These are phyloP conservation scores for Trichoderma polysporum DNA, from an alignment of 2,329 filamentous ascomycete species.

Conservation along the genomic window DNA sequence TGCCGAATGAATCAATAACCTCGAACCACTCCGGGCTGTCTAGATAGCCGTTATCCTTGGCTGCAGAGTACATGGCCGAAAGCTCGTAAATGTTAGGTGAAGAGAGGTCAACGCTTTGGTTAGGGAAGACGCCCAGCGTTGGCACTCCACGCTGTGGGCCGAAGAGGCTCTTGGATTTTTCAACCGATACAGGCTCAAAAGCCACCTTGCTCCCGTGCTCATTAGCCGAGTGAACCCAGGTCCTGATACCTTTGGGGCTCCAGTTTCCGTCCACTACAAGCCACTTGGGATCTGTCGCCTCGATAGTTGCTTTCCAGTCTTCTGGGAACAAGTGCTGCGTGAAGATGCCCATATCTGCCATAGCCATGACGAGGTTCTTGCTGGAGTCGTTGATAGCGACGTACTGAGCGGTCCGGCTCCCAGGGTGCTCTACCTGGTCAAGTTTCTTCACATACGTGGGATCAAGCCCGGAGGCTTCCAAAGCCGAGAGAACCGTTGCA, in stretches of 20 bases:
- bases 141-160: conserved; percentile 39
- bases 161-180: conserved; percentile 74
- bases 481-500: conserved; percentile 64
- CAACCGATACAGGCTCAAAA: conserved; percentile 85
- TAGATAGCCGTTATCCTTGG: conserved; percentile 65
- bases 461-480: conserved; percentile 64
- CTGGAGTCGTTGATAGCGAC: conserved; percentile 81
- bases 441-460: conserved; percentile 62
- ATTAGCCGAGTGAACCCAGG: conserved; percentile 65
- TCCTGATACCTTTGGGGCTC: conserved; percentile 62
- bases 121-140: conserved; percentile 55
- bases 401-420: conserved; percentile 80
- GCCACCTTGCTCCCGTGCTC: conserved; percentile 59
- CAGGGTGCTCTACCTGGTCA: conserved; percentile 46
- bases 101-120: conserved; percentile 66
- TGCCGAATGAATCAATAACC: conserved; percentile 75
- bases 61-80: conserved; percentile 71
- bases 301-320: conserved; percentile 61
- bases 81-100: conserved; percentile 86
- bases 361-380: conserved; percentile 84
- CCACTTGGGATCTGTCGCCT: conserved; percentile 64
- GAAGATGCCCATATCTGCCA: conserved; percentile 93
- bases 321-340: conserved; percentile 53
- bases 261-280: conserved; percentile 88
- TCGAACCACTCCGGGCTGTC: conserved; percentile 73